Evolutionary conservation across 2,329 filamentous ascomycete species (phyloP).

Genomic region (Plenodomus lindquistii): DNA sequence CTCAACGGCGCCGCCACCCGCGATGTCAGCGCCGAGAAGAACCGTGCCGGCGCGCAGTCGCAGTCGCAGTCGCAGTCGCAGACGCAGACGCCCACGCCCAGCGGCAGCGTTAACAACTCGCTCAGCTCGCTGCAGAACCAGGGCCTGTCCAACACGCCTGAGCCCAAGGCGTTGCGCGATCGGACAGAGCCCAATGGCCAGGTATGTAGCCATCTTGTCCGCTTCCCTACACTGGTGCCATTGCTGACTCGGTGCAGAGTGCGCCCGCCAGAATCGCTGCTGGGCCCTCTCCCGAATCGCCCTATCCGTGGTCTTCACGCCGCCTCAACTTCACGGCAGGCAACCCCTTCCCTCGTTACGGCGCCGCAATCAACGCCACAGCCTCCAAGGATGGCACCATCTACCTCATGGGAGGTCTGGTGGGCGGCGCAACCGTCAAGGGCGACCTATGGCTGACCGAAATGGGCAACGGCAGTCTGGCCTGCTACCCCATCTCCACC

Average conservation of each 20-base stretch:
- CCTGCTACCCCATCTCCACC: conserved; percentile 89
- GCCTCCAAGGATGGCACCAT: conserved; percentile 97
- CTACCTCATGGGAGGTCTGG: conserved; percentile 95
- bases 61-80: too few relatives aligned
- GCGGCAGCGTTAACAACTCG: conserved; percentile 68
- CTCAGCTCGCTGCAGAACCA: conserved; percentile 69
- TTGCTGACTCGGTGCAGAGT: conserved; percentile 26
- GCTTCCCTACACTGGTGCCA: conserved; percentile 8
- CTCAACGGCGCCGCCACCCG: conserved; percentile 49
- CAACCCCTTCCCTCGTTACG: conserved; percentile 94
- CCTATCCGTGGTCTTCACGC: conserved; percentile 96
- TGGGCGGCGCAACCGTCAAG: conserved; percentile 93
- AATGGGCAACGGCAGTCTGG: conserved; percentile 76
- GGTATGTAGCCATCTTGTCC: conserved; percentile 39
- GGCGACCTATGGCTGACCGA: conserved; percentile 98
- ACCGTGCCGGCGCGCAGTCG: conserved; percentile 23
- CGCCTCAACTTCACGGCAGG: conserved; percentile 84
- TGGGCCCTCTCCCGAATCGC: conserved; percentile 67
- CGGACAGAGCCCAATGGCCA: conserved; percentile 60
- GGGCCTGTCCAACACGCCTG: conserved; percentile 61
- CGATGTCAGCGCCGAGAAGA: conserved; percentile 46
- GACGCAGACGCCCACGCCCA: conserved; percentile 66
- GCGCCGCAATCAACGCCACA: conserved; percentile 88
- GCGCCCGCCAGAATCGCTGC: conserved; percentile 25
- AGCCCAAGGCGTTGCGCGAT: conserved; percentile 64